Base-by-base conservation (phyloP, 164 flowering plant species). In the Euptelea pleiosperma region DNA sequence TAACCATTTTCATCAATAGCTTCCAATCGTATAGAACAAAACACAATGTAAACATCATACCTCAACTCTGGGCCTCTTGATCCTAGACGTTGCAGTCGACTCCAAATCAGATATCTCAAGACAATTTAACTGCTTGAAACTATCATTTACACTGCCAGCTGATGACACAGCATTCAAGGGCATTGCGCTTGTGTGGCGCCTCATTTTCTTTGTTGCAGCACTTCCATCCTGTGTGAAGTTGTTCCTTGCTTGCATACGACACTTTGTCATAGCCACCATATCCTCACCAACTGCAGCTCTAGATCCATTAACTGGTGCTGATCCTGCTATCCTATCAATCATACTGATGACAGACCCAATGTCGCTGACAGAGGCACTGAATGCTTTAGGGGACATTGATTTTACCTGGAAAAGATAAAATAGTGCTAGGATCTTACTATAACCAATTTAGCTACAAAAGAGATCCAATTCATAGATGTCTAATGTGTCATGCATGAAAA, bases 201-300 rank as follows among this genome's bases (percentile, higher is more conserved):
- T 89, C 89, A 84, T 83, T 71, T 77, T 89, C 76, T 72, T 86
- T 22, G 81, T 71, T 45, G 84, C 90, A 62, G 58, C 61, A 51
- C 57, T 68, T 52, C 85, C 91, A 69, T 84, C 93, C 61, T 80
- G 89, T 14, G 85, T 56, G 26, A 71, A 62, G 51, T 81, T 70
- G 52, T 79, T 84, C 75, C 87, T 81, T 34, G 91, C 92, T 68
- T 88, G 98, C 54, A 86, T 63, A 50, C 96, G 89, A 60, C 89
- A 87, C 64, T 82, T 88, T n/a, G 94, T 88, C 87, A 85, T 82
- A 37, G 96, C 95, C 70, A 80, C 96, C 76, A 91, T 70, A 79
- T 91, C 97, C 74, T 91, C 97, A 60, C 99, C 93, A 60, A 88
- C 91, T n/a, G 96, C 86, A 70, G 95, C 93, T 66, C 86, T 82